phyloP scores from a whole-genome alignment of 192 early-diverging fungal genomes.

The Glomus cerebriforme region DNA sequence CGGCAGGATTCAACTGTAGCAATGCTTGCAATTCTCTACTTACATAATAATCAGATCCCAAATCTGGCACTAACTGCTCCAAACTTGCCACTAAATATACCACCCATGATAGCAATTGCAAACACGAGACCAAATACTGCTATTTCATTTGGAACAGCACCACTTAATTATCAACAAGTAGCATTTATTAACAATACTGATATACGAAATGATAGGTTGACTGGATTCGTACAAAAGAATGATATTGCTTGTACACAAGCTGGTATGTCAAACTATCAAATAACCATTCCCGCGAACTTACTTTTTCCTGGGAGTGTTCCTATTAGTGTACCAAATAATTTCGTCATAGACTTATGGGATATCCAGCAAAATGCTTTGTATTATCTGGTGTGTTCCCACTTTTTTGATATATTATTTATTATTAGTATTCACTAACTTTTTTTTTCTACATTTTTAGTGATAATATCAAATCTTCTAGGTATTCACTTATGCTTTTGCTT shows the following conservation, averaged over 20 bases:
- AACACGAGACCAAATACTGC: background rate
- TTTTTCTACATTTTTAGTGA: no score
- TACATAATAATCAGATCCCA: background rate
- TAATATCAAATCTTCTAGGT: no score
- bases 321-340: no score
- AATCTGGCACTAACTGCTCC: background rate
- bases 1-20: background rate
- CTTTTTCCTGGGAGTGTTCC: background rate
- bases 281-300: slow-evolving; percentile 17
- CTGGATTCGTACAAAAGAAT: background rate
- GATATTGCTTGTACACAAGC: background rate
- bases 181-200: background rate
- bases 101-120: background rate
- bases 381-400: no score
- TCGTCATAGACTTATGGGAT: no score
- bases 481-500: no score
- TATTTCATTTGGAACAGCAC: slow-evolving; percentile 28
- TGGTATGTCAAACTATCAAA: background rate
- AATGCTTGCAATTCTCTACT: background rate
- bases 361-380: no score
- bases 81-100: background rate
- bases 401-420: no score
- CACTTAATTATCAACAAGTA: background rate
- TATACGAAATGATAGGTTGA: background rate
- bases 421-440: no score